A percentile compares a stretch with the other conserved stretches of the same genome.
phyloP scores from a whole-genome alignment of 1,284 basidiomycete genomes.

The Tilletia horrida region DNA sequence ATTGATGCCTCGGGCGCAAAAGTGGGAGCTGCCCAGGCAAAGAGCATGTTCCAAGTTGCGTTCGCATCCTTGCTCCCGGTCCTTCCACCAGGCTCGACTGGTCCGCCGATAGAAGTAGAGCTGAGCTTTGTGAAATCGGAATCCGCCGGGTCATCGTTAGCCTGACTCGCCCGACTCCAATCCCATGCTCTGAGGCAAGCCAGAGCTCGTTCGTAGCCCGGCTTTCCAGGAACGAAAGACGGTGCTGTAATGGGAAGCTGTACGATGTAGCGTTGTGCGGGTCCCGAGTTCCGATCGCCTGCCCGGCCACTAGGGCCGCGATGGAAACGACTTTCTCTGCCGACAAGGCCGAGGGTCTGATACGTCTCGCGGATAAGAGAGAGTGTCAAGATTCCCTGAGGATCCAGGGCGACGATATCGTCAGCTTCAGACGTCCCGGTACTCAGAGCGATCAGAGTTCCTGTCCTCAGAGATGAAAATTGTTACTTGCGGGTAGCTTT shows the following conservation, averaged over 20 bases:
- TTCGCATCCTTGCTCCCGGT: conserved; percentile 5
- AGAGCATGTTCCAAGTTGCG: conserved; percentile 36
- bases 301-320: conserved; percentile 42
- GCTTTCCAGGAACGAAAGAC: conserved; percentile 47
- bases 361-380: conserved; percentile 51
- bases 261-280: conserved; percentile 42
- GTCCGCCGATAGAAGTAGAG: not conserved
- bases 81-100: not conserved
- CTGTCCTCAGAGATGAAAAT: not conserved
- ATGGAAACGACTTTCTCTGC: conserved; percentile 42
- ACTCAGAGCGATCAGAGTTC: conserved; percentile 37
- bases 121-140: conserved; percentile 21
- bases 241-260: conserved; percentile 40
- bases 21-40: conserved; percentile 28
- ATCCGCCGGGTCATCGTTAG: conserved; percentile 23
- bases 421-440: conserved; percentile 30
- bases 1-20: not conserved
- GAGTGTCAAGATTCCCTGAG: conserved; percentile 46
- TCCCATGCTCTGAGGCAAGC: conserved; percentile 42
- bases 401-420: conserved; percentile 46
- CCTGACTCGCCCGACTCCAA: conserved; percentile 22
- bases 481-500: not conserved
- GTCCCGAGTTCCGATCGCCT: conserved; percentile 44
- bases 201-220: conserved; percentile 43
- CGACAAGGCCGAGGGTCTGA: conserved; percentile 47